Conservation (phyloP, 2,329 filamentous ascomycete species). For the Achaetomium macrosporum region DNA sequence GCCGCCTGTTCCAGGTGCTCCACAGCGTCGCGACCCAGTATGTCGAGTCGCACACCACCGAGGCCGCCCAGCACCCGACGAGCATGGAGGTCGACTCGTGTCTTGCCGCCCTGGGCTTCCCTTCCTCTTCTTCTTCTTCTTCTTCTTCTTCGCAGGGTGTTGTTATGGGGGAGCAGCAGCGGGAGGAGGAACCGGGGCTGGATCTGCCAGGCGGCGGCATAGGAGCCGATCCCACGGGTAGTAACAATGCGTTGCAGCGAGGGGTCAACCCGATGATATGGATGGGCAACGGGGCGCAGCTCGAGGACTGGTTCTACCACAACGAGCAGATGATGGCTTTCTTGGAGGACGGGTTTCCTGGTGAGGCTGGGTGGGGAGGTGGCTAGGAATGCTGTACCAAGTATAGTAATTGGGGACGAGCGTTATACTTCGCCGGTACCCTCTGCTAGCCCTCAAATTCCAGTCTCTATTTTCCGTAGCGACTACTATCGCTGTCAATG, state of each 20-base stretch:
- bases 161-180: too few species aligned
- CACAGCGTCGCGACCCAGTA: constrained; percentile 54
- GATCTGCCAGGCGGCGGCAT: too few species aligned
- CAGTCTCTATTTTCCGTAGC: too few species aligned
- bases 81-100: constrained; percentile 42
- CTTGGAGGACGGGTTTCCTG: constrained; percentile 26
- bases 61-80: not conserved
- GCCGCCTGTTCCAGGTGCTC: constrained; percentile 53
- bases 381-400: not conserved
- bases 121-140: too few species aligned
- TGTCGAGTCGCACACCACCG: constrained; percentile 34
- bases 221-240: not conserved
- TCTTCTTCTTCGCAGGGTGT: too few species aligned
- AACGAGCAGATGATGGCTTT: constrained; percentile 35
- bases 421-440: too few species aligned
- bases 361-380: not conserved
- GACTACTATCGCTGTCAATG: too few species aligned
- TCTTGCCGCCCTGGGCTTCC: constrained; percentile 46
- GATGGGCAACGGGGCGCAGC: constrained; percentile 34
- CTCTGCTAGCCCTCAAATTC: too few species aligned
- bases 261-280: constrained; percentile 28
- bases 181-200: too few species aligned
- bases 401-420: too few species aligned
- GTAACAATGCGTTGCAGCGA: constrained; percentile 11
- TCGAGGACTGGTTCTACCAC: constrained; percentile 36